Conservation (phyloP, 2,329 filamentous ascomycete genomes). For the Aspergillus ibericus region DNA sequence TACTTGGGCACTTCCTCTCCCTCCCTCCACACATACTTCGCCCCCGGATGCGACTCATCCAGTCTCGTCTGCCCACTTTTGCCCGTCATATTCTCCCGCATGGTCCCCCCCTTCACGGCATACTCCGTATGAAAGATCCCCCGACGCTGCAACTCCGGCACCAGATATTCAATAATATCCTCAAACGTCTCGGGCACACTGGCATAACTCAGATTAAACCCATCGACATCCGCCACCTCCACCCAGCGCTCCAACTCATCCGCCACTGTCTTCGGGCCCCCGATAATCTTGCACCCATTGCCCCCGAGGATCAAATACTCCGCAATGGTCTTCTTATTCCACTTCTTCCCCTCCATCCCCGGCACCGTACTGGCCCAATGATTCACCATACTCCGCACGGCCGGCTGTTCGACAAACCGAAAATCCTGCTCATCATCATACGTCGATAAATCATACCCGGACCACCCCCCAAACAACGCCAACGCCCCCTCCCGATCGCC, state of each 20-base stretch:
- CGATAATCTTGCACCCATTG: conserved; percentile 38
- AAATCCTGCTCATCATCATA: conserved; percentile 50
- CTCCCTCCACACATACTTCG: conserved; percentile 36
- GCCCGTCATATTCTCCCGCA: conserved; percentile 42
- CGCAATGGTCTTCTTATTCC: conserved; percentile 38
- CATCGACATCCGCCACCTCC: conserved; percentile 35
- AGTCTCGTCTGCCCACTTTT: conserved; percentile 30
- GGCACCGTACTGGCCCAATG: conserved; percentile 47
- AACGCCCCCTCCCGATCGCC: conserved; percentile 47
- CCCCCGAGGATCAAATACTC: conserved; percentile 38
- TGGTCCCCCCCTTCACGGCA: conserved; percentile 38
- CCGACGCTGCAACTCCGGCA: conserved; percentile 35
- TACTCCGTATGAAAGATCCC: conserved; percentile 43
- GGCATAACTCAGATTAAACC: conserved; percentile 38
- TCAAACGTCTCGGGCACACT: conserved; percentile 38
- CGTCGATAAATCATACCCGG: conserved; percentile 45
- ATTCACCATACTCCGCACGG: conserved; percentile 47
- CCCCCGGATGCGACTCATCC: conserved; percentile 37
- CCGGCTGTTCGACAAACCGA: conserved; percentile 42
- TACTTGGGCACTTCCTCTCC: conserved; percentile 37
- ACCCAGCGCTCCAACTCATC: conserved; percentile 41
- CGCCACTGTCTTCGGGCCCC: conserved; percentile 38
- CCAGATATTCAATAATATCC: conserved; percentile 33
- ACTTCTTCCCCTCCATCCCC: conserved; percentile 40
- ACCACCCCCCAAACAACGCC: conserved; percentile 50